A percentile compares a stretch with the other conserved stretches of the same genome.
phyloP scores from a whole-genome alignment of 495 filamentous ascomycete genomes.

The Cercophora scortea region DNA sequence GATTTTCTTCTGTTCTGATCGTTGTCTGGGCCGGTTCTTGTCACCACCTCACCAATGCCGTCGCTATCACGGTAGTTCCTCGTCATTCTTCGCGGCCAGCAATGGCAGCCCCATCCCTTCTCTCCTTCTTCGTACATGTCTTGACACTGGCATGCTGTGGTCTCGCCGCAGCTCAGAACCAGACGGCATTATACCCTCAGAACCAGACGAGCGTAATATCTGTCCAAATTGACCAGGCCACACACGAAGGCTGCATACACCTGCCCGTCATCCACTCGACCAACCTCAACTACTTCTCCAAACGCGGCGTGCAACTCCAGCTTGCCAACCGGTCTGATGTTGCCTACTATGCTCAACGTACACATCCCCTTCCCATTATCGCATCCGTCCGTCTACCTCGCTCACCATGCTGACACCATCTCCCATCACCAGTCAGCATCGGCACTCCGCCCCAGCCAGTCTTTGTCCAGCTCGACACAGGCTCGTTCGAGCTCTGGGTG shows the following conservation, averaged over 20 bases:
- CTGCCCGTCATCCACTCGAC: slow-evolving; percentile 40
- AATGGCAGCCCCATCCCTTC: slow-evolving; percentile 30
- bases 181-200: neutral
- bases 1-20: slow-evolving; percentile 2
- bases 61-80: slow-evolving; percentile 15
- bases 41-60: slow-evolving; percentile 19
- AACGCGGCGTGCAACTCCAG: slow-evolving; percentile 31
- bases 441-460: slow-evolving; percentile 39
- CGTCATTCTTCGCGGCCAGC: slow-evolving; percentile 17
- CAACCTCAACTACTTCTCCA: slow-evolving; percentile 32
- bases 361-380: neutral
- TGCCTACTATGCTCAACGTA: slow-evolving; percentile 42
- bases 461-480: slow-evolving; percentile 42
- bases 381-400: no score
- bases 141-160: slow-evolving; percentile 17
- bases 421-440: slow-evolving; percentile 30
- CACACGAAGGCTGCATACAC: slow-evolving; percentile 30
- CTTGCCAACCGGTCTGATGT: slow-evolving; percentile 41
- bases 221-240: neutral
- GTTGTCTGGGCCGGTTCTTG: neutral
- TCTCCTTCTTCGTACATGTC: slow-evolving; percentile 21
- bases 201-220: slow-evolving; percentile 1
- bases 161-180: slow-evolving; percentile 12
- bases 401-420: no score
- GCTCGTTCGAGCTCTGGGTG: slow-evolving; percentile 45